phyloP scores from a whole-genome alignment of 192 early-diverging fungal species.

The Backusella australiensis region DNA sequence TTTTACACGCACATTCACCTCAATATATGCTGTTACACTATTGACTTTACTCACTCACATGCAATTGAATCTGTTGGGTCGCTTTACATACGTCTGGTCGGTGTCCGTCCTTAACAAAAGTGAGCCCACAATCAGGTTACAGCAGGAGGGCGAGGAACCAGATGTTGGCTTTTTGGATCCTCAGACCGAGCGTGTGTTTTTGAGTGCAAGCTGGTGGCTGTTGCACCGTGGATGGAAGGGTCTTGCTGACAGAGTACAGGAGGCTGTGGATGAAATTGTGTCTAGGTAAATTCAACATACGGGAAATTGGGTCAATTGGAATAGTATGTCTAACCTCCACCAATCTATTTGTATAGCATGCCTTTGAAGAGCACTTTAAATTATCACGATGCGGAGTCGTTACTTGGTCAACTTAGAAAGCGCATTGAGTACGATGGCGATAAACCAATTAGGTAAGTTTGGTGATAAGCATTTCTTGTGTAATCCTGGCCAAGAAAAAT shows the following conservation, averaged over 20 bases:
- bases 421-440: conserved; percentile 51
- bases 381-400: conserved; percentile 55
- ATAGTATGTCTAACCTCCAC: neutral
- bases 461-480: neutral
- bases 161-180: conserved; percentile 44
- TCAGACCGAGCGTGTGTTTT: conserved; percentile 73
- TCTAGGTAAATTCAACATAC: conserved; percentile 45
- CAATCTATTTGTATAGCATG: conserved; percentile 33
- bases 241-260: conserved; percentile 62
- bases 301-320: conserved; percentile 1
- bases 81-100: conserved; percentile 84
- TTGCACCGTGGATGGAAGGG: conserved; percentile 84
- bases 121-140: conserved; percentile 43
- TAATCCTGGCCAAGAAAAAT: neutral
- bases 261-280: conserved; percentile 64
- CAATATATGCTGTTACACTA: conserved; percentile 85
- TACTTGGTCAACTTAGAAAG: conserved; percentile 52
- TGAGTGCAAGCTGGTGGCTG: conserved; percentile 92
- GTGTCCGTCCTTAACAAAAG: conserved; percentile 54
- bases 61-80: conserved; percentile 90
- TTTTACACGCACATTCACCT: conserved; percentile 84
- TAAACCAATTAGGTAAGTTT: conserved; percentile 28
- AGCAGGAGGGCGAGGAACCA: conserved; percentile 30
- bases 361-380: conserved; percentile 63
- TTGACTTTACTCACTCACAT: conserved; percentile 81